These are phyloP conservation scores for Peronospora destructor DNA, from an alignment of 352 stramenopile species.

Conservation along the genomic window DNA sequence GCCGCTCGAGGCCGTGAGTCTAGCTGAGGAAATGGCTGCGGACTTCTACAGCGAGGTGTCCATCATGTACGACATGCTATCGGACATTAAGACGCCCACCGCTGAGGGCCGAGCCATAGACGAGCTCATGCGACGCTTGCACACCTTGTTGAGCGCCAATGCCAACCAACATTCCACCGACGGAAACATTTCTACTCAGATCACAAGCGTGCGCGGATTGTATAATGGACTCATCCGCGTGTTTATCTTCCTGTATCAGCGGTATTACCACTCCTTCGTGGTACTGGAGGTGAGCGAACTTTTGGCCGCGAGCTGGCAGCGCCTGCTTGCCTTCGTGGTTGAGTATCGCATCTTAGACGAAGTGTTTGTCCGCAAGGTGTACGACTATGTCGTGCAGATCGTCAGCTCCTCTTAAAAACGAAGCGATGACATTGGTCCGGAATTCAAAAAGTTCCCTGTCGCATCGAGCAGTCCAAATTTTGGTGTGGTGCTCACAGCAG, in stretches of 20 bases:
- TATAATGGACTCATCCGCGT: conserved; percentile 62
- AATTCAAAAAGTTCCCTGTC: conserved; percentile 2
- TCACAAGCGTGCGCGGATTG: conserved; percentile 37
- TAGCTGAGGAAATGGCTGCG: conserved; percentile 50
- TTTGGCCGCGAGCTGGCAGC: conserved; percentile 49
- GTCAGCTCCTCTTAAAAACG: conserved; percentile 20
- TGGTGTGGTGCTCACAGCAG: no score
- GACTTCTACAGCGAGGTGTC: conserved; percentile 60
- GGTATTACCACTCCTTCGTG: conserved; percentile 45
- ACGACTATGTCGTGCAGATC: conserved; percentile 46
- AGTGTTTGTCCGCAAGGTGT: conserved; percentile 46
- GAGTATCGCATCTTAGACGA: conserved; percentile 61
- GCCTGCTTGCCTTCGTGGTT: conserved; percentile 49
- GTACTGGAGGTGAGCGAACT: conserved; percentile 54
- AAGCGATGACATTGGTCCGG: background rate
- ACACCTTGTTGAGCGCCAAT: conserved; percentile 18
- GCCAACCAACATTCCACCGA: background rate
- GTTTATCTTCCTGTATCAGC: conserved; percentile 60
- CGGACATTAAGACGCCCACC: conserved; percentile 43
- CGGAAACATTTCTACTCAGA: conserved; percentile 12
- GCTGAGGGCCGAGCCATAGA: conserved; percentile 44
- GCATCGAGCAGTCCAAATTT: background rate
- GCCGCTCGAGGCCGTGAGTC: conserved; percentile 33
- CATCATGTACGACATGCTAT: conserved; percentile 66
- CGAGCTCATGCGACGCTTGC: conserved; percentile 50